Percentiles rank a stretch among this genome's conserved stretches.
These are phyloP conservation scores for Saccharomycopsis sp. DNA, from an alignment of 805 yeast genomes.

Conservation along the genomic window DNA sequence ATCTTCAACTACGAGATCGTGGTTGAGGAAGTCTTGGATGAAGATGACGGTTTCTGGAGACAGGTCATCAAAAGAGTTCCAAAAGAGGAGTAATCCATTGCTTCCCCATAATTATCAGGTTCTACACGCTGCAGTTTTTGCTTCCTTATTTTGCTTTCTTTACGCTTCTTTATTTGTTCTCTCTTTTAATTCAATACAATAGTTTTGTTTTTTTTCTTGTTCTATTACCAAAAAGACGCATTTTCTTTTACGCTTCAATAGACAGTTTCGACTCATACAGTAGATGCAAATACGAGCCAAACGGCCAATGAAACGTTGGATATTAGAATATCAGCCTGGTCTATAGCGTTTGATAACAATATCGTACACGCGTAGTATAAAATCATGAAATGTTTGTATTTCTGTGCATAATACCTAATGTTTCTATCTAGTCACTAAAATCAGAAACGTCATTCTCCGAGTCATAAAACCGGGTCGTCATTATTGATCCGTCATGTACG, in stretches of 20 bases:
- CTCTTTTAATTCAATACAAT: neutral
- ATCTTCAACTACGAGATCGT: slow-evolving; percentile 45
- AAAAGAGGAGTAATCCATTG: slow-evolving; percentile 22
- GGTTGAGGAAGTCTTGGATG: slow-evolving; percentile 49
- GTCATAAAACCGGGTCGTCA: neutral
- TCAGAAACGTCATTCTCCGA: neutral
- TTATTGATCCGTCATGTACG: neutral
- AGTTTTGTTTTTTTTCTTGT: neutral
- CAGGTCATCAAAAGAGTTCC: slow-evolving; percentile 42
- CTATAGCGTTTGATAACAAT: no score
- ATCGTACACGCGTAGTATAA: no score
- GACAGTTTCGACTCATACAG: no score
- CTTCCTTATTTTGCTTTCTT: neutral
- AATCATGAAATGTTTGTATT: no score
- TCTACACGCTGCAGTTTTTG: neutral
- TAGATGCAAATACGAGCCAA: no score
- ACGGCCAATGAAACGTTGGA: no score
- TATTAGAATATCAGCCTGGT: no score
- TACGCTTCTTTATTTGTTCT: no score
- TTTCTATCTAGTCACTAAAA: neutral
- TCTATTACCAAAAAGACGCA: neutral
- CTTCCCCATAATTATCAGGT: neutral
- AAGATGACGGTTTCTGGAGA: slow-evolving; percentile 67
- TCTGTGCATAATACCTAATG: no score
- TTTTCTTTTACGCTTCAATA: neutral